Conservation (phyloP, 148 eudicot species). For the Fagopyrum tataricum region DNA sequence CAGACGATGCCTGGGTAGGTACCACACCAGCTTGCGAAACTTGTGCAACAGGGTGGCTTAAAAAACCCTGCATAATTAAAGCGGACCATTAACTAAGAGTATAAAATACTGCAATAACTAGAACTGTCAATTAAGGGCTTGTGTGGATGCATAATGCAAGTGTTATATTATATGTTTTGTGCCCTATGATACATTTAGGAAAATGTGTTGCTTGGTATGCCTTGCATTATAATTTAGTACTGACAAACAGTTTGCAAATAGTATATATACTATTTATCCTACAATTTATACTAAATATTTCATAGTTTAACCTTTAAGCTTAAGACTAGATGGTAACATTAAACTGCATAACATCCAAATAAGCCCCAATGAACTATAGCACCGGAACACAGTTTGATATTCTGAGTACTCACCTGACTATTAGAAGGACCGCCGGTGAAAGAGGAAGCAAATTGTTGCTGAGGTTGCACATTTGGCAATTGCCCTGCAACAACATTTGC, state of each 20-base stretch:
- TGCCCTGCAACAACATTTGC: slow-evolving; percentile 34
- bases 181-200: too few species aligned
- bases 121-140: too few species aligned
- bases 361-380: not conserved
- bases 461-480: slow-evolving; percentile 39
- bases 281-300: too few species aligned
- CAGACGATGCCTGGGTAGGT: slow-evolving; percentile 21
- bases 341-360: not conserved
- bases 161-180: too few species aligned
- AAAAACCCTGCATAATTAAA: slow-evolving; percentile 26
- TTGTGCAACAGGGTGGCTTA: slow-evolving; percentile 30
- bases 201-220: too few species aligned
- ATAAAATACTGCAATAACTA: not conserved
- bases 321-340: too few species aligned
- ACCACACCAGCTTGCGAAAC: slow-evolving; percentile 25
- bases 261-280: too few species aligned
- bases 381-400: not conserved
- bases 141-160: too few species aligned
- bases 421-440: slow-evolving; percentile 26
- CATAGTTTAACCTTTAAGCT: too few species aligned
- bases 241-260: too few species aligned
- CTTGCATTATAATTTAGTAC: too few species aligned
- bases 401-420: slow-evolving; percentile 31
- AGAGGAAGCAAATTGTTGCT: slow-evolving; percentile 31
- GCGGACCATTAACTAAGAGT: not conserved